These are phyloP conservation scores for Nephelium lappaceum DNA, from an alignment of 345 rosid genomes.

Conservation along the genomic window DNA sequence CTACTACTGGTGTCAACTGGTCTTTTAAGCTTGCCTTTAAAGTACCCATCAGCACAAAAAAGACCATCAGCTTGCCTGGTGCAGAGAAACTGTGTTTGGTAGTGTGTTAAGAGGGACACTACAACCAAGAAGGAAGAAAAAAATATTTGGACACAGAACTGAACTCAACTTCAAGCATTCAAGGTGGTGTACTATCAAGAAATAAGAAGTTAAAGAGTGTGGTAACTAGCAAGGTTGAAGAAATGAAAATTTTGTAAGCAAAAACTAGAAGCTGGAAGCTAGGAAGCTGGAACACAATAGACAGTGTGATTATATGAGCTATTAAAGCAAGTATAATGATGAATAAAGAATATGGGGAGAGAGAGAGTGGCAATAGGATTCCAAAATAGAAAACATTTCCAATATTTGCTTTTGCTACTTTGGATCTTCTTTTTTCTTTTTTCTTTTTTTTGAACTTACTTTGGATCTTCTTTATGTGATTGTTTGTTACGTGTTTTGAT, in stretches of 20 bases:
- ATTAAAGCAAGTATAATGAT: constrained; percentile 5
- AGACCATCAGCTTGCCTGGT: constrained; percentile 4
- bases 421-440: constrained; percentile 22
- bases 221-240: background rate
- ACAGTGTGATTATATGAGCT: background rate
- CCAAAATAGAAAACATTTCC: constrained; percentile 7
- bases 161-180: background rate
- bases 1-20: constrained; percentile 32
- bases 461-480: constrained; percentile 18
- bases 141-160: background rate
- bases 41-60: constrained; percentile 18
- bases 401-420: constrained; percentile 15
- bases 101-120: background rate
- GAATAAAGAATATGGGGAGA: background rate
- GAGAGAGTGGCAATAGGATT: constrained; percentile 22
- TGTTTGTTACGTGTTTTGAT: constrained; percentile 9
- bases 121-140: background rate
- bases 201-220: background rate
- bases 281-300: background rate
- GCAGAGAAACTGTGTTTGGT: background rate
- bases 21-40: constrained; percentile 31
- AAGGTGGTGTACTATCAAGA: background rate
- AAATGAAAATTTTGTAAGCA: background rate
- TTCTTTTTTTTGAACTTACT: no score
- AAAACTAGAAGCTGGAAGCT: background rate